Percentiles rank a stretch among this genome's conserved stretches.
phyloP scores from a whole-genome alignment of 2,329 filamentous ascomycete species.

The Aphanocladium album region DNA sequence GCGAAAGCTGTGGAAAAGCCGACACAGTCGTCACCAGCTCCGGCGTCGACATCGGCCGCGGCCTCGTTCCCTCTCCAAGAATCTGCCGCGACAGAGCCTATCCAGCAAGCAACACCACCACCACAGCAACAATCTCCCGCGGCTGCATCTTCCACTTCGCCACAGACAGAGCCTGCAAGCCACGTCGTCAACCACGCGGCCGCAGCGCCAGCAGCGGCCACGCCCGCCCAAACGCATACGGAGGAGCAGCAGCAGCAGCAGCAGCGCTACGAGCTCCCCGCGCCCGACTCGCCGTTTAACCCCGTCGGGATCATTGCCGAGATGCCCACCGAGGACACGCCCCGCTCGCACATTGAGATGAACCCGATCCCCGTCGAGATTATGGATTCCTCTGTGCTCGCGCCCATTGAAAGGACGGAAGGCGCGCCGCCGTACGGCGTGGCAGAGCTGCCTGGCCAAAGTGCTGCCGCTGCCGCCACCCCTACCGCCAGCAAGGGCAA shows the following conservation, averaged over 20 bases:
- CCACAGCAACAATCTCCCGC: no score
- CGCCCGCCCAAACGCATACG: no score
- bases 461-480: conserved; percentile 22
- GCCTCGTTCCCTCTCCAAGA: no score
- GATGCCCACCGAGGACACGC: conserved; percentile 41
- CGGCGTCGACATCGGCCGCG: no score
- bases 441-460: conserved; percentile 36
- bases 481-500: background rate
- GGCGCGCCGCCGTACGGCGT: conserved; percentile 18
- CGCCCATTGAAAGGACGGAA: conserved; percentile 26
- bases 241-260: background rate
- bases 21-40: no score
- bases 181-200: background rate
- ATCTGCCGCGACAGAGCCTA: no score
- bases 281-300: conserved; percentile 24
- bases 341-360: conserved; percentile 34
- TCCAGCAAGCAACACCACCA: no score
- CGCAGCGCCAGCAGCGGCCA: background rate
- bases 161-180: background rate
- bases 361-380: conserved; percentile 43
- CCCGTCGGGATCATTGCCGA: conserved; percentile 44
- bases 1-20: no score
- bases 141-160: background rate
- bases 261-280: conserved; percentile 19
- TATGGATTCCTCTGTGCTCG: conserved; percentile 32